Evolutionary conservation across 192 early-diverging fungal genomes (phyloP), one percentile per base, ranked within the genome.

Genomic region (Coemansia sp.): DNA sequence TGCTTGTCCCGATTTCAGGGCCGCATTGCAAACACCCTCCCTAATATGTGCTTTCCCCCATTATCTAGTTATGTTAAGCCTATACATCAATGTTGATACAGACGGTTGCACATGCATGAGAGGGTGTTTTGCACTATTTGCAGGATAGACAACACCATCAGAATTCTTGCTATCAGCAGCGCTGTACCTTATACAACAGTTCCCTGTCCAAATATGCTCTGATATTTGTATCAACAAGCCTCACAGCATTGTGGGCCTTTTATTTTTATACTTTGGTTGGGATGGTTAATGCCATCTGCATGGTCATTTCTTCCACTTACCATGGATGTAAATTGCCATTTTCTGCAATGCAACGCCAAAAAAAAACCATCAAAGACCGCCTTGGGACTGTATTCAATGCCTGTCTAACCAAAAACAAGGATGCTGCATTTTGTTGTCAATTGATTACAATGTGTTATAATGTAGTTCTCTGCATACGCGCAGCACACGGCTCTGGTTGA

Each of bases 391-490:
- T 1, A 44, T 44, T 44, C 38, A 19, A 58, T 44, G 41, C 12
- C 10, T 9, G 27, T 16, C 38, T 44, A 44, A 44, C 38, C 38
- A 44, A 44, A 44, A 44, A 44, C 16, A 44, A 44, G 38, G 12
- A 3, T 16, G 38, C 7, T 44, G 38, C 38, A 44, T 44, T 44
- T 44, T 44, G 38, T 2, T 22, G 16, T 26, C 32, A 47, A 24
- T 47, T 16, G 9, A 24, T 23, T 27, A 3, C 3, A 21, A 47
- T 23, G 41, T 48, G 41, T 27, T 49, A 19, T 26, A 25, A 25
- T 59, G 24, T 22, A 26, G 53, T 54, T 54, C 7, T 54, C 53
- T 54, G 53, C 18, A 44, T 44, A 16, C 16, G 38, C 38, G 14
- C 38, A 44, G 38, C 9, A 44, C 38, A 44, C 38, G 3, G 14